A percentile compares a stretch with the other conserved stretches of the same genome.
These are phyloP conservation scores for Centaurea solstitialis DNA, from an alignment of 129 eudicot species.

Conservation along the genomic window DNA sequence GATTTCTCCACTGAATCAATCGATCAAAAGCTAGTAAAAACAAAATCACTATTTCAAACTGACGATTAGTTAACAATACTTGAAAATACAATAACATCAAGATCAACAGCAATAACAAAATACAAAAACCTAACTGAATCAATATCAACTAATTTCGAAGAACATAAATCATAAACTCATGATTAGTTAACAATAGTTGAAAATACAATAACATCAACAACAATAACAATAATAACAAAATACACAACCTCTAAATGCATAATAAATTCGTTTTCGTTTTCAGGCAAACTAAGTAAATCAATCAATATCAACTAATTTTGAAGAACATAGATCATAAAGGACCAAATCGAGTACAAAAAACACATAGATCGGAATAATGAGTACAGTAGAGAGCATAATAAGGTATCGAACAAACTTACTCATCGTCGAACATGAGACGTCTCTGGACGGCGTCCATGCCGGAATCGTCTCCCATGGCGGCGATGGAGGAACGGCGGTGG, in stretches of 20 bases:
- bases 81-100: not conserved
- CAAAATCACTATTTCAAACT: not conserved
- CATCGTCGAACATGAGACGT: constrained; percentile 93
- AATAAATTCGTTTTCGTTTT: not conserved
- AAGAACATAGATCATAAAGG: not conserved
- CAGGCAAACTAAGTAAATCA: not conserved
- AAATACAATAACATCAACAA: not conserved
- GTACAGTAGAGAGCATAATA: not conserved
- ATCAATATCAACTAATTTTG: not conserved
- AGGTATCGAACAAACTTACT: constrained; percentile 42
- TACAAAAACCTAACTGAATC: not conserved
- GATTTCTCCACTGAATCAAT: not conserved
- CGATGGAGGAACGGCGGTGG: constrained; percentile 16
- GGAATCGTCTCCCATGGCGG: constrained; percentile 73
- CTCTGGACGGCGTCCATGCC: constrained; percentile 92
- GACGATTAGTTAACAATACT: not conserved
- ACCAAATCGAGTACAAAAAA: not conserved
- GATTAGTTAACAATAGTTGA: not conserved
- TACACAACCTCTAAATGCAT: not conserved
- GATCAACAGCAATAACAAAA: not conserved
- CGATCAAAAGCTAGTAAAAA: not conserved
- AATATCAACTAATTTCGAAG: too few species aligned
- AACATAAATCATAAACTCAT: not conserved
- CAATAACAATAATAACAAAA: not conserved
- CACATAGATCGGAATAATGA: not conserved